Evolutionary conservation across 768 basidiomycete species (phyloP).

Genomic region (Jaapia argillacea): DNA sequence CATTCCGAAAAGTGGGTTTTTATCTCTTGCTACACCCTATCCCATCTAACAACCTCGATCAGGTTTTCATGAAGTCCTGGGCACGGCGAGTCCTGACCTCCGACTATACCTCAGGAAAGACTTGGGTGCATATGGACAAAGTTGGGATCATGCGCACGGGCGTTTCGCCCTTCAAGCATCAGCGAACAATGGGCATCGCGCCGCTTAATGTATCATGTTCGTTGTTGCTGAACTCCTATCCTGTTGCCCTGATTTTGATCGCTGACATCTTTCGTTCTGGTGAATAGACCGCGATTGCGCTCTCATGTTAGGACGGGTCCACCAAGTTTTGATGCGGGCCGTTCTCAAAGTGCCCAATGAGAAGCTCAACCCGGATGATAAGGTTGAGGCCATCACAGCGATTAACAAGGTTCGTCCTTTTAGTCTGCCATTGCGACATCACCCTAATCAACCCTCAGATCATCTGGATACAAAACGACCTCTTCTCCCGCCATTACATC

Average conservation of each 20-base stretch:
- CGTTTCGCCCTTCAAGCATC: constrained; percentile 30
- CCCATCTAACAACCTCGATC: no score
- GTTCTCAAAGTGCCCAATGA: constrained; percentile 30
- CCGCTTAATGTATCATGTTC: constrained; percentile 25
- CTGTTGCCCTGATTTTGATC: background rate
- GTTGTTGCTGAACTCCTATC: constrained; percentile 9
- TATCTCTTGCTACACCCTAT: no score
- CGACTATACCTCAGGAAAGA: constrained; percentile 30
- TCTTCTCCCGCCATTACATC: no score
- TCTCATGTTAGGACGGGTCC: constrained; percentile 34
- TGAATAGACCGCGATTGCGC: constrained; percentile 30
- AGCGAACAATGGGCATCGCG: constrained; percentile 20
- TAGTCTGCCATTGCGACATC: no score
- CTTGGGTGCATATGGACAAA: constrained; percentile 36
- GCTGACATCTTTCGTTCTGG: constrained; percentile 9
- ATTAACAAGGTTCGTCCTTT: constrained; percentile 37
- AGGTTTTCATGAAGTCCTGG: constrained; percentile 26
- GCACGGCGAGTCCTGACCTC: constrained; percentile 27
- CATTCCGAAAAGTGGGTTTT: constrained; percentile 37
- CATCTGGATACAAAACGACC: no score
- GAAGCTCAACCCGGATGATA: constrained; percentile 21
- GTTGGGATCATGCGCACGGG: constrained; percentile 44
- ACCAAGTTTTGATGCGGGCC: constrained; percentile 31
- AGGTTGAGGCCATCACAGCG: constrained; percentile 30
- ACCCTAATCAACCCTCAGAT: no score